These are phyloP conservation scores for Datisca glomerata DNA, from an alignment of 306 rosid genomes.

Conservation along the genomic window DNA sequence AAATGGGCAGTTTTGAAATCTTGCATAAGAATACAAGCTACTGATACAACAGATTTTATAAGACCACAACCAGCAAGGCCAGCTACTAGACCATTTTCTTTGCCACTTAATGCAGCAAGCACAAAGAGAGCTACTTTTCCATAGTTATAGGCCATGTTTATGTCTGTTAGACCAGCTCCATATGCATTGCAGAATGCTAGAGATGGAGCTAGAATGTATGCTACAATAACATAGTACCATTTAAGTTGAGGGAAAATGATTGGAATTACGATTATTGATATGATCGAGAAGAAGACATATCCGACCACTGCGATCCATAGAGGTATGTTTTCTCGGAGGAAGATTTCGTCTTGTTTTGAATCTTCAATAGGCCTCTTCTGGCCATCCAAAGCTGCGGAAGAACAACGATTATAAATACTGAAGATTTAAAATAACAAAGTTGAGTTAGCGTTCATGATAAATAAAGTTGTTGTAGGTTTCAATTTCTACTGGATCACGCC, in stretches of 20 bases:
- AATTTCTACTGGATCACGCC: no score
- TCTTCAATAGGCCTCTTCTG: constrained; percentile 16
- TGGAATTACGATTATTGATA: constrained; percentile 51
- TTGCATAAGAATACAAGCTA: constrained; percentile 84
- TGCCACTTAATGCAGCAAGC: constrained; percentile 49
- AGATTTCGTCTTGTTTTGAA: constrained; percentile 34
- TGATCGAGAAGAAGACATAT: constrained; percentile 16
- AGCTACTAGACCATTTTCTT: constrained; percentile 29
- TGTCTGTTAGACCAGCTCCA: constrained; percentile 89
- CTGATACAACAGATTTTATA: constrained; percentile 54
- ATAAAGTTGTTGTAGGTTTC: no score
- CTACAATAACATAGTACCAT: constrained; percentile 32
- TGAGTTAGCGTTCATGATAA: no score
- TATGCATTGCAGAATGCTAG: constrained; percentile 93
- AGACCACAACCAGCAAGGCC: constrained; percentile 78
- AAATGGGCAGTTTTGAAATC: constrained; percentile 85
- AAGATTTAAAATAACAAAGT: no score
- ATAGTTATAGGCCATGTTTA: constrained; percentile 93
- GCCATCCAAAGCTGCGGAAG: constrained; percentile 17
- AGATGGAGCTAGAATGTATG: constrained; percentile 63
- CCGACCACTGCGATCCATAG: constrained; percentile 33
- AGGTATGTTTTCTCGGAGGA: constrained; percentile 58
- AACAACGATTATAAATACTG: background rate
- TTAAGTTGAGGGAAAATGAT: constrained; percentile 44
- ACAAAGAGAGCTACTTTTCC: constrained; percentile 78